Evolutionary conservation across 2,329 filamentous ascomycete species (phyloP).

Genomic region (Talaromyces sp.): DNA sequence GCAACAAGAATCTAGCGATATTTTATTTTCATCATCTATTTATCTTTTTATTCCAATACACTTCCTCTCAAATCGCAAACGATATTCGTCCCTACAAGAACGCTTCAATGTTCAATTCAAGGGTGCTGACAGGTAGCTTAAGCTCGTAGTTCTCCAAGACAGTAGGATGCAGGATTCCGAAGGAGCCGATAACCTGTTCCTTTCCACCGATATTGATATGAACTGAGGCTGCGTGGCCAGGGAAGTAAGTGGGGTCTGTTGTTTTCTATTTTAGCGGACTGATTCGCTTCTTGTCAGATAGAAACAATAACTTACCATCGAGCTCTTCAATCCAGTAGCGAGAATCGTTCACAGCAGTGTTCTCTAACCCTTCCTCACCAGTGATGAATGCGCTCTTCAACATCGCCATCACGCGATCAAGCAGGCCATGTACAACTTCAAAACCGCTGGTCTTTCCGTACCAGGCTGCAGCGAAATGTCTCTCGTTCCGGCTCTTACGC

Average conservation of each 20-base stretch:
- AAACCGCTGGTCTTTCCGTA: constrained; percentile 94
- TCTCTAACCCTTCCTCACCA: constrained; percentile 65
- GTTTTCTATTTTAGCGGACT: neutral
- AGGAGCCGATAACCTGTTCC: constrained; percentile 74
- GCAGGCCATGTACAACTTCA: constrained; percentile 87
- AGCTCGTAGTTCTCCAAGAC: constrained; percentile 93
- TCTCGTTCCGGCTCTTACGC: constrained; percentile 84
- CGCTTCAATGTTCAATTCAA: constrained; percentile 92
- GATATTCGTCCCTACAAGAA: constrained; percentile 61
- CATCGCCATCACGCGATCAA: constrained; percentile 92
- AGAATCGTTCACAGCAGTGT: constrained; percentile 56
- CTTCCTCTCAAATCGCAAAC: neutral
- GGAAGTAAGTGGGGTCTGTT: constrained; percentile 79
- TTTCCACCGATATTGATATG: constrained; percentile 72
- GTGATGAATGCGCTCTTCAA: constrained; percentile 77
- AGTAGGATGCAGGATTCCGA: constrained; percentile 89
- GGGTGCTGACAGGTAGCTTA: constrained; percentile 84
- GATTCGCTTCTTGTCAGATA: neutral
- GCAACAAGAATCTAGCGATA: constrained; percentile 1
- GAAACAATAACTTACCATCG: constrained; percentile 52
- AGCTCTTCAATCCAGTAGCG: constrained; percentile 95
- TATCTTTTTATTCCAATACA: neutral
- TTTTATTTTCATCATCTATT: constrained; percentile 6
- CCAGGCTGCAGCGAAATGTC: constrained; percentile 93
- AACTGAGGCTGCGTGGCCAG: constrained; percentile 82